Evolutionary conservation across 1,284 basidiomycete genomes (phyloP).

Genomic region (Lignosus rhinocerotis): DNA sequence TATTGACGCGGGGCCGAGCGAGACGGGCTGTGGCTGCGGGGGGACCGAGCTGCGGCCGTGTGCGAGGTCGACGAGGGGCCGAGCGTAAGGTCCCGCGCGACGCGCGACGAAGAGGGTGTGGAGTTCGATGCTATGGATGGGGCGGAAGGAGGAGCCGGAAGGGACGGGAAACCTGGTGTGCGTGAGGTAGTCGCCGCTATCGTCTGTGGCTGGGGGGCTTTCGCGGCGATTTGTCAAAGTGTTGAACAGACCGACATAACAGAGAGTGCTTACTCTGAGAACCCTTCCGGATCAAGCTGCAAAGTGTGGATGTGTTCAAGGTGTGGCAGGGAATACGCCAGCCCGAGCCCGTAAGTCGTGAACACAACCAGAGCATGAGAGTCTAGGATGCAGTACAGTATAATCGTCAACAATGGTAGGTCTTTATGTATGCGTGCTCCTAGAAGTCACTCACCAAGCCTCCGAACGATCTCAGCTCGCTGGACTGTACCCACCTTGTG

Average conservation of each 20-base stretch:
- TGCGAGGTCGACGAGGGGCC: conserved; percentile 52
- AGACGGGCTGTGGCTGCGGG: conserved; percentile 59
- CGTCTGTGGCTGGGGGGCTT: conserved; percentile 52
- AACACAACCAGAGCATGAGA: conserved; percentile 64
- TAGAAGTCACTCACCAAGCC: conserved; percentile 42
- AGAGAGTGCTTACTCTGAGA: conserved; percentile 41
- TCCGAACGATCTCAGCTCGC: conserved; percentile 52
- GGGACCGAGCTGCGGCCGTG: conserved; percentile 44
- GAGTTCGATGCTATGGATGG: conserved; percentile 41
- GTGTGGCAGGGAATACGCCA: conserved; percentile 71
- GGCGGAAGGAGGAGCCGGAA: conserved; percentile 32
- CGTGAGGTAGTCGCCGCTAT: conserved; percentile 57
- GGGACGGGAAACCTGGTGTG: conserved; percentile 37
- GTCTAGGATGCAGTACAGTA: conserved; percentile 38
- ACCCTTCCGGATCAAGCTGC: conserved; percentile 40
- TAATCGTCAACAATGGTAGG: not conserved
- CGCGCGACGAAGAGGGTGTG: conserved; percentile 60
- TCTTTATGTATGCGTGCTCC: not conserved
- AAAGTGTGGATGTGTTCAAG: conserved; percentile 58
- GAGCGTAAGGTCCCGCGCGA: conserved; percentile 42
- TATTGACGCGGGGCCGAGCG: conserved; percentile 54
- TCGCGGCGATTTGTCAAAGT: not conserved
- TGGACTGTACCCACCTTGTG: conserved; percentile 49
- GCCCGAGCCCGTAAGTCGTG: conserved; percentile 52
- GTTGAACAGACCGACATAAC: not conserved